Evolutionary conservation across 164 flowering plant species (phyloP).

Genomic region (Annona squamosa): DNA sequence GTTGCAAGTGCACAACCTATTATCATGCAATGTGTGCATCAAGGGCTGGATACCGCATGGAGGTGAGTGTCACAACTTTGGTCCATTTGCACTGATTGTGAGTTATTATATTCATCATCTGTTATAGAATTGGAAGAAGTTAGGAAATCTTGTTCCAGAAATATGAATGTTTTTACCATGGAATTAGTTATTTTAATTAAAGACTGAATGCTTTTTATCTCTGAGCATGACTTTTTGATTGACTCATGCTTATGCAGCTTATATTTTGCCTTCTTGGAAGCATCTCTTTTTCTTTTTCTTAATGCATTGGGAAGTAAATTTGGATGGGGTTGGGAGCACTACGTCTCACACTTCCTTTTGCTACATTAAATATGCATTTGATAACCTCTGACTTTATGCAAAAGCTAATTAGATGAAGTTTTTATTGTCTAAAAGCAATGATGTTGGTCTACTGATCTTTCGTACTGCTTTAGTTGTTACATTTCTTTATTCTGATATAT

Average conservation of each 20-base stretch:
- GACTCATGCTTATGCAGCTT: neutral
- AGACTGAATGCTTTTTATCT: neutral
- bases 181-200: neutral
- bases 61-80: slow-evolving; percentile 37
- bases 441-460: neutral
- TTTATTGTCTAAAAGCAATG: neutral
- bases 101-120: neutral
- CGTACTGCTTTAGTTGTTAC: neutral
- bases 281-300: neutral
- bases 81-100: neutral
- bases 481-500: neutral
- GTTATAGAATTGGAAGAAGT: neutral
- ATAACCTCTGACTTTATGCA: neutral
- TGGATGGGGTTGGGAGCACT: neutral
- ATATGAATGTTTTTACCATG: neutral
- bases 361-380: neutral
- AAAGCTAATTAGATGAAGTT: neutral
- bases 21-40: slow-evolving; percentile 99
- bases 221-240: neutral
- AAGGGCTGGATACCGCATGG: slow-evolving; percentile 95
- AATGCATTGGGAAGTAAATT: neutral
- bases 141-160: neutral
- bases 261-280: neutral
- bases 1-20: slow-evolving; percentile 86
- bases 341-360: neutral